phyloP scores from a whole-genome alignment of 805 yeast genomes.

The Candida golubevii region DNA sequence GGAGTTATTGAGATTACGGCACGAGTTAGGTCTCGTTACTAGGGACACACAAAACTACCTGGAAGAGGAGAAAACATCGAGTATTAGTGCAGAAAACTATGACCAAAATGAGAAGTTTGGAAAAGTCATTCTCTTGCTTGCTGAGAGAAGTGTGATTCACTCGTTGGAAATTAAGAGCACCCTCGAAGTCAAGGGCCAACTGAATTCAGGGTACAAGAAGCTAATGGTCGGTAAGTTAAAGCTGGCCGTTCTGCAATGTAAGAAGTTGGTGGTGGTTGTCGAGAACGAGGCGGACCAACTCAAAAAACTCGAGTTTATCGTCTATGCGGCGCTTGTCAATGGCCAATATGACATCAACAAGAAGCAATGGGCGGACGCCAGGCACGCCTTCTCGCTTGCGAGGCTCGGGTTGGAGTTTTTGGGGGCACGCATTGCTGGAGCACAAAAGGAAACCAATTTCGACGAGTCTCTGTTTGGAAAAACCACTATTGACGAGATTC shows the following conservation, averaged over 20 bases:
- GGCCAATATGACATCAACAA: slow-evolving; percentile 50
- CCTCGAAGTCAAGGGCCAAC: slow-evolving; percentile 50
- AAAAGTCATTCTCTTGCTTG: slow-evolving; percentile 54
- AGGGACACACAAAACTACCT: slow-evolving; percentile 63
- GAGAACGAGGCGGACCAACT: slow-evolving; percentile 33
- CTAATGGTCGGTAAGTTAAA: slow-evolving; percentile 61
- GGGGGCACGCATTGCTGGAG: slow-evolving; percentile 8
- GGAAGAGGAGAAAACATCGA: slow-evolving; percentile 43
- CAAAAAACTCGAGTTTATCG: slow-evolving; percentile 28
- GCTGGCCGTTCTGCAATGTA: slow-evolving; percentile 48
- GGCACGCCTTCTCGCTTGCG: slow-evolving; percentile 53
- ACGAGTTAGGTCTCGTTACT: slow-evolving; percentile 56
- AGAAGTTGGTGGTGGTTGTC: slow-evolving; percentile 40
- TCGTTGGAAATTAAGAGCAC: slow-evolving; percentile 59
- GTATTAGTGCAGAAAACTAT: slow-evolving; percentile 47
- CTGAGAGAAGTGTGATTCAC: slow-evolving; percentile 72
- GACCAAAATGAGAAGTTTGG: slow-evolving; percentile 50
- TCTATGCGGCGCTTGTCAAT: slow-evolving; percentile 44
- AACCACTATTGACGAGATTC: slow-evolving; percentile 49
- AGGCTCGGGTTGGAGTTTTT: slow-evolving; percentile 58
- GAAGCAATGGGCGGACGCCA: slow-evolving; percentile 53
- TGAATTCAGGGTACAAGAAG: slow-evolving; percentile 42
- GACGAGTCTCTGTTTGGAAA: slow-evolving; percentile 18
- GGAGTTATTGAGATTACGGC: slow-evolving; percentile 60
- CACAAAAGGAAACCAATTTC: neutral